A percentile compares a stretch with the other conserved stretches of the same genome.
Evolutionary conservation across 2,329 filamentous ascomycete genomes (phyloP).

Genomic region (Aspergillus sp.): DNA sequence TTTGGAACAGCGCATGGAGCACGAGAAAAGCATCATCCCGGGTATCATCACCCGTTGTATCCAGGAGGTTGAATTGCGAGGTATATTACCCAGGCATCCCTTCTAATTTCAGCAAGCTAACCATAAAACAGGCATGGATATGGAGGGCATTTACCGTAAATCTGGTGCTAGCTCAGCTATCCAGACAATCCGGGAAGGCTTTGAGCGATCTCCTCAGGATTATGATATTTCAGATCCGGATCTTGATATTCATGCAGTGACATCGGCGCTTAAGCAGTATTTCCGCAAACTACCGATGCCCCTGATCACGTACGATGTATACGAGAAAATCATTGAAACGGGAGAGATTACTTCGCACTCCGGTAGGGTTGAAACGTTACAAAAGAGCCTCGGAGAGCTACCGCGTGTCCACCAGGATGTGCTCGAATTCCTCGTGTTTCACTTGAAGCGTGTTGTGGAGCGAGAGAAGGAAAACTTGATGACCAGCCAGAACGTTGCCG

Average conservation of each 20-base stretch:
- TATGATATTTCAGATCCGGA: conserved; percentile 92
- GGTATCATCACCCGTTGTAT: conserved; percentile 91
- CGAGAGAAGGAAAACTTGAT: conserved; percentile 87
- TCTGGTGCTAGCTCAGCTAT: conserved; percentile 90
- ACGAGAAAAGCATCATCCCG: conserved; percentile 84
- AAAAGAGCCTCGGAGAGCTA: conserved; percentile 72
- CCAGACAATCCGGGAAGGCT: conserved; percentile 85
- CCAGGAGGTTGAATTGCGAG: conserved; percentile 90
- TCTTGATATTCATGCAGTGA: conserved; percentile 93
- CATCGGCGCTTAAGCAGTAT: conserved; percentile 94
- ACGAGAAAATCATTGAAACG: conserved; percentile 78
- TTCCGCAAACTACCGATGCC: conserved; percentile 90
- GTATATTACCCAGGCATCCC: conserved; percentile 39
- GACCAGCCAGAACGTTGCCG: conserved; percentile 93
- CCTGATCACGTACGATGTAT: conserved; percentile 87
- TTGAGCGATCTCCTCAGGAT: conserved; percentile 73
- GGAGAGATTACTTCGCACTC: conserved; percentile 62
- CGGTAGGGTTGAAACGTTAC: conserved; percentile 70
- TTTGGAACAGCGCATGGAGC: conserved; percentile 78
- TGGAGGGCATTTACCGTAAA: conserved; percentile 97
- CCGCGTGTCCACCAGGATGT: conserved; percentile 84
- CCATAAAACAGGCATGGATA: conserved; percentile 67
- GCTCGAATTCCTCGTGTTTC: conserved; percentile 90
- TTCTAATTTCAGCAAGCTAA: conserved; percentile 13
- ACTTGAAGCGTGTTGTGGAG: conserved; percentile 81